These are phyloP conservation scores for Talaromyces liani DNA, from an alignment of 495 filamentous ascomycete species.

Conservation along the genomic window DNA sequence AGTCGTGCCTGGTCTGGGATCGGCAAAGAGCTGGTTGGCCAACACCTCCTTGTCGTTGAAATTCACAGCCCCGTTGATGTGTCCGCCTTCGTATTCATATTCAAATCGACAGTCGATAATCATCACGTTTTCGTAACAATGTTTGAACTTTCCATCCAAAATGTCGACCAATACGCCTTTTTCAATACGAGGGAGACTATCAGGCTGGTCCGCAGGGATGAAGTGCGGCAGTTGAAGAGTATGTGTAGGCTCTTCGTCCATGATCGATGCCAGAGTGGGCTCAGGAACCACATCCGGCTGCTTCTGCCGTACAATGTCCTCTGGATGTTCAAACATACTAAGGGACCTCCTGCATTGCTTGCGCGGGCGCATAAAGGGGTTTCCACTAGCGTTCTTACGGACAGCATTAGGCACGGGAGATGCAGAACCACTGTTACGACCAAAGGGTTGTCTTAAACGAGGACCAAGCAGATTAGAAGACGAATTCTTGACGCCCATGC, in stretches of 20 bases:
- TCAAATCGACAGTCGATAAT: conserved; percentile 97
- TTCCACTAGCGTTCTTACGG: conserved; percentile 53
- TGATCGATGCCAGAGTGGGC: conserved; percentile 58
- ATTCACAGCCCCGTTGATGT: conserved; percentile 88
- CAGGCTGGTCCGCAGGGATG: conserved; percentile 68
- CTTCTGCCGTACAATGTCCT: conserved; percentile 72
- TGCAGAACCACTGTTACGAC: conserved; percentile 45
- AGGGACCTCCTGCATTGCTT: conserved; percentile 85
- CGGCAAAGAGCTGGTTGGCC: conserved; percentile 66
- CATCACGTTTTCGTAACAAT: conserved; percentile 65
- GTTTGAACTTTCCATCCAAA: conserved; percentile 76
- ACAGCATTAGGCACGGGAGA: conserved; percentile 65
- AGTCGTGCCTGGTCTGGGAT: conserved; percentile 60
- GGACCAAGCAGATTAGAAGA: conserved; percentile 36
- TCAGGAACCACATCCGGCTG: conserved; percentile 46
- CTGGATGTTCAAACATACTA: conserved; percentile 94
- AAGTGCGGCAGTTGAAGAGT: conserved; percentile 77
- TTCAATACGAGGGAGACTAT: conserved; percentile 80
- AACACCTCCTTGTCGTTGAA: conserved; percentile 91
- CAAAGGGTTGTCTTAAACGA: conserved; percentile 56
- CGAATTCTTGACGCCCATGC: conserved; percentile 27
- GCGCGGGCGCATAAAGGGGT: conserved; percentile 66
- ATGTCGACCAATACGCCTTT: conserved; percentile 71
- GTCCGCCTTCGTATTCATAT: conserved; percentile 96
- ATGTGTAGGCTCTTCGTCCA: conserved; percentile 66